Percentiles rank a stretch among this genome's conserved stretches.
Conservation (phyloP, 2,329 filamentous ascomycete genomes). For the Aspergillus pseudotamarii region DNA sequence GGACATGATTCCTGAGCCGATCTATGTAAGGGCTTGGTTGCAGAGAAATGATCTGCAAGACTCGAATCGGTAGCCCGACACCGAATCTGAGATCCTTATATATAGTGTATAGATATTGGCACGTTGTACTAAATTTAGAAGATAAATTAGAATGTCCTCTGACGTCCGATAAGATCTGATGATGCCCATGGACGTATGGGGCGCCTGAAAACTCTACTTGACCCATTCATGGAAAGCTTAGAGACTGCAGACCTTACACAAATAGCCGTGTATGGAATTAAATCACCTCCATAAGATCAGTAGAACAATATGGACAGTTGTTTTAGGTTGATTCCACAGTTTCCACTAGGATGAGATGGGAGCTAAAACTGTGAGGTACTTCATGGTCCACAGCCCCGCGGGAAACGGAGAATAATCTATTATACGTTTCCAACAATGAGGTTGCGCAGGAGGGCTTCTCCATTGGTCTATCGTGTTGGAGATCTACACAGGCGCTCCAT, state of each 20-base stretch:
- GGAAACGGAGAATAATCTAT: neutral
- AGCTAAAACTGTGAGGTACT: neutral
- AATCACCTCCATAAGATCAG: neutral
- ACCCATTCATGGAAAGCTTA: neutral
- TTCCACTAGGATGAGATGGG: neutral
- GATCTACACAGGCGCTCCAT: neutral
- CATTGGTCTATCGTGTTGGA: neutral
- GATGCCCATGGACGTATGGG: neutral
- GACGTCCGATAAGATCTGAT: neutral
- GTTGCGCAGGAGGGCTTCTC: neutral
- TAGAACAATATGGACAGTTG: neutral
- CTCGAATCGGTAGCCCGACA: neutral
- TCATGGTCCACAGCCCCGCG: neutral
- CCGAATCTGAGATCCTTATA: neutral
- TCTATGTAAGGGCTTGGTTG: neutral
- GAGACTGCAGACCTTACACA: fast-evolving
- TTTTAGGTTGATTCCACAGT: neutral
- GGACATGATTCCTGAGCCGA: neutral
- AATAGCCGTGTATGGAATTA: neutral
- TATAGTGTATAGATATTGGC: neutral
- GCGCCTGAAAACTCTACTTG: neutral
- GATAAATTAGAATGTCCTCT: neutral
- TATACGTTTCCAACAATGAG: neutral
- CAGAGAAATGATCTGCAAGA: neutral
- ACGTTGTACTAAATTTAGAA: neutral